Percentiles rank a stretch among this genome's conserved stretches.
Evolutionary conservation across 2,329 filamentous ascomycete genomes (phyloP).

Genomic region (Bipolaris cookei): DNA sequence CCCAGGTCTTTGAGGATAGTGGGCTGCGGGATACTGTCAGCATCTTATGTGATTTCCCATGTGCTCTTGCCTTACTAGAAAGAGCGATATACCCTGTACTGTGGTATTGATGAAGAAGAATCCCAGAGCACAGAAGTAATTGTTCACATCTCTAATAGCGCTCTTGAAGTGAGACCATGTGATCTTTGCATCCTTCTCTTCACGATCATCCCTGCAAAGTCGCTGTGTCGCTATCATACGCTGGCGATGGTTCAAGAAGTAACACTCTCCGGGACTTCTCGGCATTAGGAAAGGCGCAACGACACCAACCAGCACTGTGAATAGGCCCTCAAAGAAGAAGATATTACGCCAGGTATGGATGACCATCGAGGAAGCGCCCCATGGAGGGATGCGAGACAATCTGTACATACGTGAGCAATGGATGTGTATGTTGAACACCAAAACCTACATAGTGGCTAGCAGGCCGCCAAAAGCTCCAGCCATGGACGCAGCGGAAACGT

Average conservation of each 20-base stretch:
- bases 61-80: constrained; percentile 38
- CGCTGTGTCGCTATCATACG: constrained; percentile 61
- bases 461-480: constrained; percentile 65
- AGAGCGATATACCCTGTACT: constrained; percentile 56
- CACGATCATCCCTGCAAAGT: constrained; percentile 58
- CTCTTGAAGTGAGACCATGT: constrained; percentile 57
- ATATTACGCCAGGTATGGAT: constrained; percentile 59
- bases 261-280: constrained; percentile 56
- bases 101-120: constrained; percentile 67
- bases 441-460: constrained; percentile 58
- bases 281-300: constrained; percentile 61
- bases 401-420: constrained; percentile 15
- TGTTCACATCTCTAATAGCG: constrained; percentile 64
- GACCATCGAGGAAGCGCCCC: constrained; percentile 54
- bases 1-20: constrained; percentile 49
- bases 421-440: not conserved
- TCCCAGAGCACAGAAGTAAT: constrained; percentile 63
- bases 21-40: constrained; percentile 30
- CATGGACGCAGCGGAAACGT: constrained; percentile 61
- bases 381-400: constrained; percentile 56
- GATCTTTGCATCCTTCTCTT: constrained; percentile 56
- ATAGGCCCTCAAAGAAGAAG: constrained; percentile 67
- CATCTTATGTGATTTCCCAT: too few species aligned
- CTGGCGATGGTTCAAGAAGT: constrained; percentile 61
- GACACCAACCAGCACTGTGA: constrained; percentile 59